These are phyloP conservation scores for Erodium texanum DNA, from an alignment of 441 rosid species.

Conservation along the genomic window DNA sequence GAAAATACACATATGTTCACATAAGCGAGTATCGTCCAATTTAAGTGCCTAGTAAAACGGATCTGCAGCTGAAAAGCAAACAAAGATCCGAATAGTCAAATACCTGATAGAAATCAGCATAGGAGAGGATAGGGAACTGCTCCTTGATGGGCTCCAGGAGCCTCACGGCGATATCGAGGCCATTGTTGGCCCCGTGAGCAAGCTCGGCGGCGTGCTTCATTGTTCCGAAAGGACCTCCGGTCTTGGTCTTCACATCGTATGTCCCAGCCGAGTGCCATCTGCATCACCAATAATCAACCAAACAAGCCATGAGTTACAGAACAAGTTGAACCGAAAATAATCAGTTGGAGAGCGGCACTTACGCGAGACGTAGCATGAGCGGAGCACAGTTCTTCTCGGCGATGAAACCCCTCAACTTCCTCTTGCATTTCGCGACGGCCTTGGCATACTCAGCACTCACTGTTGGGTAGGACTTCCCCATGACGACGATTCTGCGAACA, in stretches of 20 bases:
- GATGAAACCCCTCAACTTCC: slow-evolving; percentile 77
- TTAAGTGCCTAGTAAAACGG: background rate
- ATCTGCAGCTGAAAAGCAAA: background rate
- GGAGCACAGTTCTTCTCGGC: slow-evolving; percentile 95
- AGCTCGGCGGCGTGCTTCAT: background rate
- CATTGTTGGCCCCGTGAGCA: background rate
- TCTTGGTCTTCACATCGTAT: slow-evolving; percentile 4
- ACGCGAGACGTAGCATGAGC: slow-evolving; percentile 89
- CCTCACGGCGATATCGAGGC: background rate
- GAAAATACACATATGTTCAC: background rate
- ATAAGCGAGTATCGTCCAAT: too few species aligned
- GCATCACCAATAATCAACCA: background rate
- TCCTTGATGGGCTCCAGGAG: slow-evolving; percentile 3
- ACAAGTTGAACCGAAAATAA: background rate
- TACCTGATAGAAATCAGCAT: slow-evolving; percentile 1
- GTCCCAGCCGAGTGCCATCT: slow-evolving; percentile 7
- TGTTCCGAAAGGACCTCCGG: slow-evolving; percentile 7
- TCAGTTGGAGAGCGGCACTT: background rate
- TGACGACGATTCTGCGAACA: slow-evolving; percentile 14
- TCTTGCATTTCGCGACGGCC: slow-evolving; percentile 72
- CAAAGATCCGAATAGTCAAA: background rate
- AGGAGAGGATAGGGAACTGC: background rate
- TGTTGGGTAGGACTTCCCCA: slow-evolving; percentile 76
- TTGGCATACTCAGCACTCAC: slow-evolving; percentile 68
- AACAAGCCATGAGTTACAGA: background rate